Percentiles rank a stretch among this genome's conserved stretches.
These are phyloP conservation scores for Ichthyophthirius multifiliis DNA, from an alignment of 169 alveolate species.

Conservation along the genomic window DNA sequence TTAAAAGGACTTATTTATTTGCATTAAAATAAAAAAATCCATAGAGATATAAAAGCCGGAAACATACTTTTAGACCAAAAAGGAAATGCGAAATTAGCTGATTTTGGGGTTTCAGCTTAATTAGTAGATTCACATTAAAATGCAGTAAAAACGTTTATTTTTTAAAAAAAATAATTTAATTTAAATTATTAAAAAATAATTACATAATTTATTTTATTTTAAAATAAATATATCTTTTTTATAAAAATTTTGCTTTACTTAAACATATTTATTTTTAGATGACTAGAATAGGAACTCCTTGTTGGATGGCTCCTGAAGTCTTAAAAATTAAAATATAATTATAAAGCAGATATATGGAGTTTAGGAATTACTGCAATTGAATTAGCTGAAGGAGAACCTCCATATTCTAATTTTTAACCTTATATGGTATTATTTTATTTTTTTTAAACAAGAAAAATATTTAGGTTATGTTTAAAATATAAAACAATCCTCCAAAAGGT, in stretches of 20 bases:
- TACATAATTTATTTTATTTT: not conserved
- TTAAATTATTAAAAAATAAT: not conserved
- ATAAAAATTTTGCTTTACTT: no score
- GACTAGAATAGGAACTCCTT: conserved; percentile 91
- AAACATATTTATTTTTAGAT: no score
- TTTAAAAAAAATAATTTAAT: not conserved
- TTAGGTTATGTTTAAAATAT: conserved; percentile 64
- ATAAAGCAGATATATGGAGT: conserved; percentile 90
- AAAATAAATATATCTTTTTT: not conserved
- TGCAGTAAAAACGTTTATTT: conserved; percentile 42
- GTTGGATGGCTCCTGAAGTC: conserved; percentile 96
- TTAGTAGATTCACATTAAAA: conserved; percentile 66
- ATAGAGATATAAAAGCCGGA: conserved; percentile 87
- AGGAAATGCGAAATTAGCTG: conserved; percentile 82
- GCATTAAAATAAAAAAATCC: conserved; percentile 78
- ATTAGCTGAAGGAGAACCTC: conserved; percentile 91
- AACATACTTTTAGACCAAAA: conserved; percentile 71
- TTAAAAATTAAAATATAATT: conserved; percentile 70
- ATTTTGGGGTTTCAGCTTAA: conserved; percentile 84
- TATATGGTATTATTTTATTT: not conserved
- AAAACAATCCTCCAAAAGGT: conserved; percentile 66
- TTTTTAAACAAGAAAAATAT: not conserved
- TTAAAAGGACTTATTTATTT: conserved; percentile 77
- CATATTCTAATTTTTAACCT: conserved; percentile 79
- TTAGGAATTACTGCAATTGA: conserved; percentile 91